Conservation (phyloP, 306 rosid genomes). For the Ceratonia siliqua region DNA sequence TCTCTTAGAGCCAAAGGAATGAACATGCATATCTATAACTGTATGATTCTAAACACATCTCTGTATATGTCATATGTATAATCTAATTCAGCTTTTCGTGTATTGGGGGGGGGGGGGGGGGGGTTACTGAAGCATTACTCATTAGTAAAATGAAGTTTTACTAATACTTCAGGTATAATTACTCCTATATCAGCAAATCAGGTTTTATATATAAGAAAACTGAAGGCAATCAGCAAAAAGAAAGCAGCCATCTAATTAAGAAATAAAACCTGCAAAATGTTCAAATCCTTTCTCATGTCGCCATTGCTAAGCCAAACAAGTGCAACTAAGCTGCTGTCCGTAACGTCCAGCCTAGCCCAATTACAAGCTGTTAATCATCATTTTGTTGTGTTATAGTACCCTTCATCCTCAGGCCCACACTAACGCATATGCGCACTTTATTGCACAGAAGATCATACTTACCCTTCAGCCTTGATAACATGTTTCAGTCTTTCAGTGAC, state of each 20-base stretch:
- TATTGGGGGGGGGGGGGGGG: not conserved
- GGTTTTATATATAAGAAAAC: slow-evolving; percentile 2
- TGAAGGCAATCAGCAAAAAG: not conserved
- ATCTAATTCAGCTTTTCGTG: too few species aligned
- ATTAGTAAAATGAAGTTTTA: not conserved
- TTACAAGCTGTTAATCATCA: slow-evolving; percentile 26
- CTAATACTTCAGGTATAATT: not conserved
- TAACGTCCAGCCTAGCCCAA: slow-evolving; percentile 73
- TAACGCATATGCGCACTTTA: not conserved
- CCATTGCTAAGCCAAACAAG: slow-evolving; percentile 89
- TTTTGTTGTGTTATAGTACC: too few species aligned
- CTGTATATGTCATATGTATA: not conserved
- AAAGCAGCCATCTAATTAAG: not conserved
- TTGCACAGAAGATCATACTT: slow-evolving; percentile 22
- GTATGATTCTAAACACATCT: not conserved
- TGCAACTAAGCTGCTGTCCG: slow-evolving; percentile 73
- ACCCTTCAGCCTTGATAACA: slow-evolving; percentile 84
- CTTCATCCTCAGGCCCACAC: too few species aligned
- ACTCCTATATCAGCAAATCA: slow-evolving; percentile 4
- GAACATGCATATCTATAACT: not conserved
- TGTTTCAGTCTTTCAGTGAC: slow-evolving; percentile 82
- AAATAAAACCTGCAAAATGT: slow-evolving; percentile 75
- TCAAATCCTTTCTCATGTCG: slow-evolving; percentile 94
- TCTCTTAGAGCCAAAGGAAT: not conserved
- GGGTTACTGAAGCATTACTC: not conserved